phyloP scores from a whole-genome alignment of 352 stramenopile species.

The Phytophthora sp. region DNA sequence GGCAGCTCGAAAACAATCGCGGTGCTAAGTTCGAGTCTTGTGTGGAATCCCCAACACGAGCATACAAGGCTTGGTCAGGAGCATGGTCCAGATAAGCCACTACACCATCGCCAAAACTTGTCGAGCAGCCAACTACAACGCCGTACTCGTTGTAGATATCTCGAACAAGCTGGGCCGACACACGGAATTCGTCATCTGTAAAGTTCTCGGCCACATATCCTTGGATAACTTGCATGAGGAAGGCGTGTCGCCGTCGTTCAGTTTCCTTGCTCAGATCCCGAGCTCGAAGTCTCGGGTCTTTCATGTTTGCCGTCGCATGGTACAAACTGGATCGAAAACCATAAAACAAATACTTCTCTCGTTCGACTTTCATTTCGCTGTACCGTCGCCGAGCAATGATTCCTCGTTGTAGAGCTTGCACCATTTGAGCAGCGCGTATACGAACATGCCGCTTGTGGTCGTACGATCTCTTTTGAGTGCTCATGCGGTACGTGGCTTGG shows the following conservation, averaged over 20 bases:
- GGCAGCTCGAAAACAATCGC: constrained; percentile 36
- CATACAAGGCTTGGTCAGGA: constrained; percentile 13
- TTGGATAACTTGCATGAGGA: constrained; percentile 76
- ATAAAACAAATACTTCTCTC: constrained; percentile 64
- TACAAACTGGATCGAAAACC: constrained; percentile 71
- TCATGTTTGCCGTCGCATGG: constrained; percentile 38
- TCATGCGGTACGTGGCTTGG: constrained; percentile 76
- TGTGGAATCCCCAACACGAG: constrained; percentile 8
- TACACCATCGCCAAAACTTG: constrained; percentile 54
- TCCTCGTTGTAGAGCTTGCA: constrained; percentile 74
- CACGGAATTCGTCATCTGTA: constrained; percentile 41
- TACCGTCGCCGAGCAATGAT: constrained; percentile 62
- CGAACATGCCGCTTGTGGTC: constrained; percentile 48
- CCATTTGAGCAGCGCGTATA: constrained; percentile 56
- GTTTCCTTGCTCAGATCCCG: constrained; percentile 42
- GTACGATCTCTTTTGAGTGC: constrained; percentile 64
- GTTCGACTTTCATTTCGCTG: constrained; percentile 60
- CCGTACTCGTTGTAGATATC: constrained; percentile 64
- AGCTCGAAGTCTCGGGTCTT: constrained; percentile 51
- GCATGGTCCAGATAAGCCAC: constrained; percentile 29
- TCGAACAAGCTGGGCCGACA: constrained; percentile 42
- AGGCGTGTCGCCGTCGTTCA: constrained; percentile 54
- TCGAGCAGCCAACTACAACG: constrained; percentile 66
- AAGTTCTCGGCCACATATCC: constrained; percentile 55
- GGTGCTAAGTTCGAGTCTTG: constrained; percentile 6